These are phyloP conservation scores for Tulasnella sp. DNA, from an alignment of 768 basidiomycete genomes.

Conservation along the genomic window DNA sequence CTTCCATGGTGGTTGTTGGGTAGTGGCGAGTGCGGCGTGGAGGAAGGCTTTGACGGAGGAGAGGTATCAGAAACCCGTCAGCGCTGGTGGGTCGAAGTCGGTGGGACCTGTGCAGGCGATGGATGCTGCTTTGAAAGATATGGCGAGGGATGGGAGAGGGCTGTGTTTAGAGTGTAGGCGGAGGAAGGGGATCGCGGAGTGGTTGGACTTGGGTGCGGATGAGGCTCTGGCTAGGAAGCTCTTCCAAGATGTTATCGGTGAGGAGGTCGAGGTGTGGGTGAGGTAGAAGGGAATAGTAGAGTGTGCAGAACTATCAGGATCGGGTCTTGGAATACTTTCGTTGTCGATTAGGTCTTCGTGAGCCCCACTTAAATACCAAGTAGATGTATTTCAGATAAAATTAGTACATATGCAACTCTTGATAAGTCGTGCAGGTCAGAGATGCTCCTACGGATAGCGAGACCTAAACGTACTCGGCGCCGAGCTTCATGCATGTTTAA, in stretches of 20 bases:
- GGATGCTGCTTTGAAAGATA: neutral
- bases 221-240: neutral
- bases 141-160: neutral
- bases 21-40: neutral
- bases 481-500: neutral
- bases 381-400: no score
- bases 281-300: neutral
- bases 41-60: neutral
- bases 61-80: neutral
- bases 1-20: neutral
- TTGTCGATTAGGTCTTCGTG: no score
- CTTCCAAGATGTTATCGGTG: neutral
- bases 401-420: no score
- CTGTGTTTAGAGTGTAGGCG: neutral
- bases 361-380: no score
- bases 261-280: neutral
- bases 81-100: neutral
- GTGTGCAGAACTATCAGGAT: neutral
- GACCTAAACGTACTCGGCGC: neutral
- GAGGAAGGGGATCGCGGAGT: neutral
- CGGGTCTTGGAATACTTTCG: no score
- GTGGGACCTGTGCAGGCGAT: neutral
- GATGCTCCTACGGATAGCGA: neutral
- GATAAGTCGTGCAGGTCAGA: neutral
- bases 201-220: neutral